These are phyloP conservation scores for Gaeumannomyces tritici DNA, from an alignment of 2,329 filamentous ascomycete genomes.

Conservation along the genomic window DNA sequence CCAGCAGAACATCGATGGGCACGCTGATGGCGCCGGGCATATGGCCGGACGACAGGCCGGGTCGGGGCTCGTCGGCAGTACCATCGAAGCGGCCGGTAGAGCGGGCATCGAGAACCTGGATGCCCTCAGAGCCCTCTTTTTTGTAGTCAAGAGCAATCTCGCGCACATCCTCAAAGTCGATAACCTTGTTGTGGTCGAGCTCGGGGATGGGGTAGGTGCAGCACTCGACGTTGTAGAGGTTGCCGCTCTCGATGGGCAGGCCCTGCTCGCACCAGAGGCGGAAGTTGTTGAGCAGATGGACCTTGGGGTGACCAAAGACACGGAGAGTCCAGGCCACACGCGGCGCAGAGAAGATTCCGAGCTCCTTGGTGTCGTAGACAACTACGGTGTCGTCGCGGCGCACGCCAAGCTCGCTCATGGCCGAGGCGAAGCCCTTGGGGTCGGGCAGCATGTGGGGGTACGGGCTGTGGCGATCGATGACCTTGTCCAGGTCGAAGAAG, in stretches of 20 bases:
- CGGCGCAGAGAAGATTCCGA: constrained; percentile 90
- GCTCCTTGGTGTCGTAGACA: constrained; percentile 84
- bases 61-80: constrained; percentile 74
- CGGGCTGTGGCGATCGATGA: constrained; percentile 77
- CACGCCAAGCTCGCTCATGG: constrained; percentile 85
- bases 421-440: constrained; percentile 71
- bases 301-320: constrained; percentile 79
- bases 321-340: constrained; percentile 89
- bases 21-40: constrained; percentile 82
- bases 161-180: constrained; percentile 73
- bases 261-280: constrained; percentile 84
- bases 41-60: constrained; percentile 80
- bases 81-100: constrained; percentile 73
- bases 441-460: constrained; percentile 96
- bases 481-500: constrained; percentile 90
- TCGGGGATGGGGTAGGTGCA: constrained; percentile 55
- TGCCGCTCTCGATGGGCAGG: constrained; percentile 71
- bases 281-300: constrained; percentile 94
- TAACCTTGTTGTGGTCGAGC: constrained; percentile 53
- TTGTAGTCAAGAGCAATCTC: constrained; percentile 66
- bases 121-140: constrained; percentile 72
- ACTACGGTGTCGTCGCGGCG: constrained; percentile 81
- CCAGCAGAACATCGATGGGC: constrained; percentile 69
- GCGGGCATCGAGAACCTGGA: constrained; percentile 85
- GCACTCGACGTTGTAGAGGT: constrained; percentile 58